Percentiles rank a stretch among this genome's conserved stretches.
Conservation (phyloP, 805 yeast genomes). For the Suhomyces xylopsoci region DNA sequence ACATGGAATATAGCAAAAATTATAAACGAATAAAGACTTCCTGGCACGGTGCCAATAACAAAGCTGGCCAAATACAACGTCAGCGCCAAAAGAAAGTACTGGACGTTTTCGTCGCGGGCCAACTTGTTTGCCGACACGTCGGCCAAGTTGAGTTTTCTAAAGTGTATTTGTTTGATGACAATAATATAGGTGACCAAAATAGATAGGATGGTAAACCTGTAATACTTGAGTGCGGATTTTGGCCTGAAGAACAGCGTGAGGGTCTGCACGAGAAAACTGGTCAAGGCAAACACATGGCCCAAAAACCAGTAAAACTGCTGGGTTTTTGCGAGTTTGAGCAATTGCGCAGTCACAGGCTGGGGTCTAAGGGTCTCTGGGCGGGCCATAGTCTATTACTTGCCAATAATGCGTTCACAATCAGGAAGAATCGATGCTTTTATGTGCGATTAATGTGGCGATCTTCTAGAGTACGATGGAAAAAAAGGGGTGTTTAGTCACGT, state of each 20-base stretch:
- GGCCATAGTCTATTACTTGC: background rate
- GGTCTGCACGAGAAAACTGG: conserved; percentile 38
- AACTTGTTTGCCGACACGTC: conserved; percentile 13
- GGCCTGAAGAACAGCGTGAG: conserved; percentile 42
- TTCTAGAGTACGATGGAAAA: background rate
- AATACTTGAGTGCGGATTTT: conserved; percentile 23
- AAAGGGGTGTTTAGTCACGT: background rate
- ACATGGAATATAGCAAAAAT: conserved; percentile 38
- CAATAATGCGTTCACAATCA: background rate
- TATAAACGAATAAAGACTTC: conserved; percentile 35
- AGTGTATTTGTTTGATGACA: conserved; percentile 58
- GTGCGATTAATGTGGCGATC: background rate
- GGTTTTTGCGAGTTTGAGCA: conserved; percentile 25
- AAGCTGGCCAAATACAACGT: conserved; percentile 28
- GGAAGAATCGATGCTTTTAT: background rate
- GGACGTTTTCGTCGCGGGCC: conserved; percentile 41
- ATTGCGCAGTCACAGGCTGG: conserved; percentile 7
- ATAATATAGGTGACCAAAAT: conserved; percentile 60
- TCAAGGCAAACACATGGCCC: conserved; percentile 53
- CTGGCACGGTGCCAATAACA: conserved; percentile 33
- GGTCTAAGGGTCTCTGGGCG: conserved; percentile 5
- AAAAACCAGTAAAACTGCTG: conserved; percentile 71
- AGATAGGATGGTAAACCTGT: conserved; percentile 41
- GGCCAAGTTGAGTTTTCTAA: conserved; percentile 31
- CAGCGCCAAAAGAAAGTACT: conserved; percentile 34